These are phyloP conservation scores for Glaciozyma martinii DNA, from an alignment of 768 basidiomycete genomes.

Conservation along the genomic window DNA sequence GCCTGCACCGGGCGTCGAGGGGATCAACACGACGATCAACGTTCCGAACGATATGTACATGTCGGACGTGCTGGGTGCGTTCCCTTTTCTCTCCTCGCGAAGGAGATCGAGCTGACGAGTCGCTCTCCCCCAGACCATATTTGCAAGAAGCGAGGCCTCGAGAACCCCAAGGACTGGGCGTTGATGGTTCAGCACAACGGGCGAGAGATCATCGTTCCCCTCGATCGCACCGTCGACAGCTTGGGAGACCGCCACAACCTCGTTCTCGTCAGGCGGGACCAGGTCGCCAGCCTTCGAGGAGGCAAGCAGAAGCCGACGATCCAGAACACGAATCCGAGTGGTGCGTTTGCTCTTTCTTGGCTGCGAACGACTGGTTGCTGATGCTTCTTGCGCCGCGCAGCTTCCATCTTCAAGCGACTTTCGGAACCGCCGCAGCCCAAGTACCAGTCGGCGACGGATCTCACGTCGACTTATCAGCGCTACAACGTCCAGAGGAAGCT, in stretches of 20 bases:
- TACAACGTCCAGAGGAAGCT: constrained; percentile 88
- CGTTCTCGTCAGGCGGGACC: not conserved
- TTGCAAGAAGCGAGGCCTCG: constrained; percentile 52
- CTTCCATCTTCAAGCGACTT: constrained; percentile 85
- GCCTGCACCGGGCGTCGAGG: not conserved
- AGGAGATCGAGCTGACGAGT: constrained; percentile 6
- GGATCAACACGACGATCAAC: constrained; percentile 17
- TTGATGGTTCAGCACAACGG: constrained; percentile 55
- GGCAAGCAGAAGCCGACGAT: not conserved
- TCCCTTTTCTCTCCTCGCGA: not conserved
- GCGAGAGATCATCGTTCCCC: constrained; percentile 67
- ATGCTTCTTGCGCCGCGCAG: constrained; percentile 38
- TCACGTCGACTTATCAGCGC: constrained; percentile 62
- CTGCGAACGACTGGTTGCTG: not conserved
- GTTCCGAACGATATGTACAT: constrained; percentile 60
- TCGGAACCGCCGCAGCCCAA: constrained; percentile 58
- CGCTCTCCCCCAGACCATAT: constrained; percentile 7
- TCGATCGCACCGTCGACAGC: constrained; percentile 94
- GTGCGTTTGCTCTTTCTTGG: constrained; percentile 41
- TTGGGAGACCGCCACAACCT: constrained; percentile 46
- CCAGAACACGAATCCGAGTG: constrained; percentile 83
- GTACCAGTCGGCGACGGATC: constrained; percentile 60
- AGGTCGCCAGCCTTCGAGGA: not conserved
- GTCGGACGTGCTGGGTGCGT: constrained; percentile 28
- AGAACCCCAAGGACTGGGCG: constrained; percentile 66